Evolutionary conservation across 2,329 filamentous ascomycete species (phyloP).

Genomic region (Colletotrichum brevisporum): DNA sequence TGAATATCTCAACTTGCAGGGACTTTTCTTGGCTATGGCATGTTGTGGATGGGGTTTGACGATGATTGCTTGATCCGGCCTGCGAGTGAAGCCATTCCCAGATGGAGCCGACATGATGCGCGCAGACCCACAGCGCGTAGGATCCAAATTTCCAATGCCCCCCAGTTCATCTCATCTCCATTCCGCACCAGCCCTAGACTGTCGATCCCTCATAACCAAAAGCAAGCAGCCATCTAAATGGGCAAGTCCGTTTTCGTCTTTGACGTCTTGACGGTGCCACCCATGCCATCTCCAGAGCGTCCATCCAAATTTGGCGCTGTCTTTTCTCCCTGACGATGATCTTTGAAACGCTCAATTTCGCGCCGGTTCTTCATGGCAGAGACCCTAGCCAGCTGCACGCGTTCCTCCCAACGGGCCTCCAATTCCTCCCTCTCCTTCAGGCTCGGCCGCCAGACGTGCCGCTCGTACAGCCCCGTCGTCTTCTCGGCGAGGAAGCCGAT

Average conservation of each 20-base stretch:
- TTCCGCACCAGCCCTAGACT: background rate
- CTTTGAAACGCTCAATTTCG: too few species aligned
- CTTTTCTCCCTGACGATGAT: too few species aligned
- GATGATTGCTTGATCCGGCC: background rate
- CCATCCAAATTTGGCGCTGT: too few species aligned
- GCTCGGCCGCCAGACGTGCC: background rate
- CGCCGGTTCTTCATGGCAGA: too few species aligned
- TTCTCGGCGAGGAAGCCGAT: background rate
- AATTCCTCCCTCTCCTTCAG: background rate
- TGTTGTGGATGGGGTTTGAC: background rate
- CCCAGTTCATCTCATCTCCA: background rate
- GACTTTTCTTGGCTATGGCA: background rate
- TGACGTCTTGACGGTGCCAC: too few species aligned
- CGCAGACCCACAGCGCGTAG: background rate
- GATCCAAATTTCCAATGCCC: background rate
- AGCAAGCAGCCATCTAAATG: too few species aligned
- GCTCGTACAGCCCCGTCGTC: background rate
- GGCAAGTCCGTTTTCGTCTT: too few species aligned
- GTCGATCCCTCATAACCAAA: too few species aligned
- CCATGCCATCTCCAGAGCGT: too few species aligned
- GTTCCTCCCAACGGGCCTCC: too few species aligned
- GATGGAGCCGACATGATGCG: background rate
- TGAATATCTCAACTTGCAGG: background rate
- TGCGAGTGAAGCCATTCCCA: background rate
- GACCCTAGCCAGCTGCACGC: too few species aligned